These are phyloP conservation scores for Acephala macrosclerotiorum DNA, from an alignment of 2,329 filamentous ascomycete genomes.

Conservation along the genomic window DNA sequence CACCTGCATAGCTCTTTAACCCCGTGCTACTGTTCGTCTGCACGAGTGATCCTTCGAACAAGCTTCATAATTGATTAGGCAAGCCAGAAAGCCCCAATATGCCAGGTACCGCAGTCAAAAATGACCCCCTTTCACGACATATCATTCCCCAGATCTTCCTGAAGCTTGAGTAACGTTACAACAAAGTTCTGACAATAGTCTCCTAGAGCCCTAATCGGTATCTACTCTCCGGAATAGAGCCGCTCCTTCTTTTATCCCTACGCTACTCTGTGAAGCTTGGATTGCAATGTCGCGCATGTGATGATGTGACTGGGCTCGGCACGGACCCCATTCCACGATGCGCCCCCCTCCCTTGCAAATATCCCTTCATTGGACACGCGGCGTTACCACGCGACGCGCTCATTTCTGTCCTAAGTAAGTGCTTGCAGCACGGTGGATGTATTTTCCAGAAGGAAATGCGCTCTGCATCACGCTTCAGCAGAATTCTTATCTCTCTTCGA, in stretches of 20 bases:
- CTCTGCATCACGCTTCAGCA: not conserved
- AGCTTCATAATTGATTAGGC: conserved; percentile 4
- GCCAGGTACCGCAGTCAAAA: conserved; percentile 3
- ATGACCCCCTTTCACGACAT: conserved; percentile 4
- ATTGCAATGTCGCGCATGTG: conserved; percentile 8
- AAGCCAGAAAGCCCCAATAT: not conserved
- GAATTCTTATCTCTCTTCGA: not conserved
- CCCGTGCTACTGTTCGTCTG: not conserved
- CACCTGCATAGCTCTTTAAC: not conserved
- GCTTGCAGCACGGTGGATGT: conserved; percentile 8
- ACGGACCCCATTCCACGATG: conserved; percentile 7
- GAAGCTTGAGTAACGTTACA: conserved; percentile 4
- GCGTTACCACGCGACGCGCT: conserved; percentile 11
- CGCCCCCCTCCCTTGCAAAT: conserved; percentile 1
- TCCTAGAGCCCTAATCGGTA: not conserved
- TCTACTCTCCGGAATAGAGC: conserved; percentile 8
- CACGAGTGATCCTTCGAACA: conserved; percentile 7
- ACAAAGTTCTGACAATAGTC: conserved; percentile 4
- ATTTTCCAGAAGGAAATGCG: not conserved
- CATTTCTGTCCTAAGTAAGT: not conserved
- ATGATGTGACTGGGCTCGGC: not conserved
- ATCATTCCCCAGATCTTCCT: conserved; percentile 6
- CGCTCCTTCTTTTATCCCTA: not conserved
- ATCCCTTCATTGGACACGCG: conserved; percentile 11
- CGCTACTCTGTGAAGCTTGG: not conserved